Conservation (phyloP, 2,329 filamentous ascomycete genomes). For the Apiospora kogelbergensis region DNA sequence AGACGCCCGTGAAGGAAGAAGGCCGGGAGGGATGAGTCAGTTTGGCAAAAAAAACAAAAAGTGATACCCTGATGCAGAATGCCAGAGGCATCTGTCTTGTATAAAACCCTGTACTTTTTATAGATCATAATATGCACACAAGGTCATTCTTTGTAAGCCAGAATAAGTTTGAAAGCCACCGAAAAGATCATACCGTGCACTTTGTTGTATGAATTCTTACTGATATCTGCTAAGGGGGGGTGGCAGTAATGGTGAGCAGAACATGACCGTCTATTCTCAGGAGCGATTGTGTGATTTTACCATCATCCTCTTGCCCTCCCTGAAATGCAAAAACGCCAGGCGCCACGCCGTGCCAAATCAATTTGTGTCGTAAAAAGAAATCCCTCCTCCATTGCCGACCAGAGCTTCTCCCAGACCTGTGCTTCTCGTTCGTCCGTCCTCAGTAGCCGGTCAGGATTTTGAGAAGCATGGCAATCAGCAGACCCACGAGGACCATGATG, state of each 20-base stretch:
- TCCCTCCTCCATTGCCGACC: neutral
- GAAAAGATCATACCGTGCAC: too few species aligned
- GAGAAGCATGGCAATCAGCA: slow-evolving; percentile 69
- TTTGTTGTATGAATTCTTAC: neutral
- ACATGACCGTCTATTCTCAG: neutral
- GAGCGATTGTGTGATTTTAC: neutral
- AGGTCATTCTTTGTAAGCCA: too few species aligned
- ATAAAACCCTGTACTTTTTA: neutral
- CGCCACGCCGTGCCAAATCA: slow-evolving; percentile 1
- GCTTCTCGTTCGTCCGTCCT: neutral
- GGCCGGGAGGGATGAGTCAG: neutral
- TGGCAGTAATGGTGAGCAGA: neutral
- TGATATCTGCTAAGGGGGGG: neutral
- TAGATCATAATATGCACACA: neutral
- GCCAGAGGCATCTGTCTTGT: neutral
- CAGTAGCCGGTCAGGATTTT: slow-evolving; percentile 46
- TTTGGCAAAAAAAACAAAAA: neutral
- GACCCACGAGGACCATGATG: slow-evolving; percentile 70
- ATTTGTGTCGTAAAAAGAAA: neutral
- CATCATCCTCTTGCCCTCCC: neutral
- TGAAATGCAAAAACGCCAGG: neutral
- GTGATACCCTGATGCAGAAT: neutral
- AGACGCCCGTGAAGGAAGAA: too few species aligned
- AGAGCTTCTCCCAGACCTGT: neutral
- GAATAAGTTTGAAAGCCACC: too few species aligned